Conservation (phyloP, 176 grass and related monocot species). For the Dendrocalamus sinicus region DNA sequence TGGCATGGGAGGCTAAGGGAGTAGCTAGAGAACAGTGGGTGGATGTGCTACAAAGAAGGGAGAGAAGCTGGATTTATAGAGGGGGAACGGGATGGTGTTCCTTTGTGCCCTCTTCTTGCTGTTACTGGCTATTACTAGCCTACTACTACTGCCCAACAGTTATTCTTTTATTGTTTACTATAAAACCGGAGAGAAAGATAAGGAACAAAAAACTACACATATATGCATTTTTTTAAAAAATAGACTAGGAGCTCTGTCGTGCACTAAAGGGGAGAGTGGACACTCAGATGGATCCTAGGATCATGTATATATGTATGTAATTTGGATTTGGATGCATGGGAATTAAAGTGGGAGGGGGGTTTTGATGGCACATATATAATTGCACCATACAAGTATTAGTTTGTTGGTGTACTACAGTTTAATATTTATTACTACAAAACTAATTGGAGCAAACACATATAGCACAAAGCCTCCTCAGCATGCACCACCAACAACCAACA, state of each 20-base stretch:
- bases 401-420: slow-evolving; percentile 16
- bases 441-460: not conserved
- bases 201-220: slow-evolving; percentile 13
- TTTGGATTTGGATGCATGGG: not conserved
- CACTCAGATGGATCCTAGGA: no score
- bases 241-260: no score
- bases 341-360: not conserved
- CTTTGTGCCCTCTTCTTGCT: slow-evolving; percentile 43
- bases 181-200: slow-evolving; percentile 11
- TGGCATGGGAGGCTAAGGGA: slow-evolving; percentile 23
- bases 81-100: slow-evolving; percentile 28
- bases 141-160: slow-evolving; percentile 38
- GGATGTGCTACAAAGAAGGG: slow-evolving; percentile 41
- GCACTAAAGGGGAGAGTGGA: no score
- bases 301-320: not conserved
- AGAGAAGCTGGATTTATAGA: slow-evolving; percentile 74
- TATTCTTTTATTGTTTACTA: slow-evolving; percentile 43
- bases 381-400: not conserved
- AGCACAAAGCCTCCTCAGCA: slow-evolving; percentile 24
- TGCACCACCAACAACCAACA: slow-evolving; percentile 25
- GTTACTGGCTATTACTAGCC: slow-evolving; percentile 23
- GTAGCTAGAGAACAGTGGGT: slow-evolving; percentile 45
- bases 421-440: slow-evolving; percentile 3
- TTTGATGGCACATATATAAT: not conserved
- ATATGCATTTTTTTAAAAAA: not conserved